Conservation (phyloP, 208 protist species). For the Tetramitus jugosus region DNA sequence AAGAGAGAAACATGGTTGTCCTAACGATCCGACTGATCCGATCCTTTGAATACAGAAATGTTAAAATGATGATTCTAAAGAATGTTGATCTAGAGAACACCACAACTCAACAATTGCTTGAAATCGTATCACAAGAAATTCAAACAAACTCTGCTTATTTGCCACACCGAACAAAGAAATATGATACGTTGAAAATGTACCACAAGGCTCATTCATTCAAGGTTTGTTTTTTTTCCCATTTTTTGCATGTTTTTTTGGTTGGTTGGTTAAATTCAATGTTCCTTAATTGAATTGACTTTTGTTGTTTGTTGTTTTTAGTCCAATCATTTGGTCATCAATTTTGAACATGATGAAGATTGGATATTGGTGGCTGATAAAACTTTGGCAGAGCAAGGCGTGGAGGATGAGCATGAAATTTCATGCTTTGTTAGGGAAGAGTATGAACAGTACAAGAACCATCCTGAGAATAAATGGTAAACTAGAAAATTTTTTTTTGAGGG, state of each 20-base stretch:
- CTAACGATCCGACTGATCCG: not conserved
- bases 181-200: constrained; percentile 16
- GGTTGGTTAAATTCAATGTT: too few species aligned
- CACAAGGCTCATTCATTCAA: not conserved
- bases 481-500: not conserved
- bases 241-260: not conserved
- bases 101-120: not conserved
- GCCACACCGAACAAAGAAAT: not conserved
- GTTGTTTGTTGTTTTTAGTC: too few species aligned
- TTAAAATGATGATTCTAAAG: constrained; percentile 7
- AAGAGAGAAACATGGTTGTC: too few species aligned
- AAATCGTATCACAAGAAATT: not conserved
- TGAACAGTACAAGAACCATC: not conserved
- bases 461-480: constrained; percentile 17
- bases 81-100: not conserved
- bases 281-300: too few species aligned
- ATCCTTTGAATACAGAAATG: constrained; percentile 17
- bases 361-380: not conserved
- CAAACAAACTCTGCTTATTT: not conserved
- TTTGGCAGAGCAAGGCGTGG: not conserved
- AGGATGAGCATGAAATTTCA: constrained; percentile 6
- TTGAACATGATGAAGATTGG: constrained; percentile 9
- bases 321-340: constrained; percentile 16
- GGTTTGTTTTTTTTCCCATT: not conserved
- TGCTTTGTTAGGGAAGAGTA: constrained; percentile 17